Conservation (phyloP, 31 red algal genomes). For the Porphyra umbilicalis region DNA sequence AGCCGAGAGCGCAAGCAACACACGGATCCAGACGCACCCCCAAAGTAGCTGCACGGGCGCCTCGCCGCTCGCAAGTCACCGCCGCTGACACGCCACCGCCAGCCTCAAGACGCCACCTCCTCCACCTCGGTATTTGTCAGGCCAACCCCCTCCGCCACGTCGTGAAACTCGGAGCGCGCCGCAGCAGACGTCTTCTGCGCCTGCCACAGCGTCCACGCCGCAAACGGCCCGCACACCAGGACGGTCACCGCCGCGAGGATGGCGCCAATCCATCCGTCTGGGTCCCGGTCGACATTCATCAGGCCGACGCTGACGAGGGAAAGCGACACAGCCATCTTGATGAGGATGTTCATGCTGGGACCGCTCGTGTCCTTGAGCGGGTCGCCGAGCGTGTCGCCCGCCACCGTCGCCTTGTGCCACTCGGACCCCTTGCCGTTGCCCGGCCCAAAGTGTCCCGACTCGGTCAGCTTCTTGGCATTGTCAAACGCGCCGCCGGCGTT, state of each 20-base stretch:
- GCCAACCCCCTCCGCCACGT: not conserved
- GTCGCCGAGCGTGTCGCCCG: slow-evolving; percentile 81
- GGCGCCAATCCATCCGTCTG: slow-evolving; percentile 1
- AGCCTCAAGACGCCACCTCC: not conserved
- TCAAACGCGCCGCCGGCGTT: slow-evolving; percentile 85
- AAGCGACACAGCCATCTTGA: slow-evolving; percentile 33
- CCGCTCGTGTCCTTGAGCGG: slow-evolving; percentile 82
- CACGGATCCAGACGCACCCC: not conserved
- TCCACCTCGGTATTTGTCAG: not conserved
- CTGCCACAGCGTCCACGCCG: not conserved
- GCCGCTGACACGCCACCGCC: no score
- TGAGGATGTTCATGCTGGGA: slow-evolving; percentile 54
- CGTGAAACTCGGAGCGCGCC: not conserved
- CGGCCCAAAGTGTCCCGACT: slow-evolving; percentile 35
- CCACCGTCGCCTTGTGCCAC: slow-evolving; percentile 64
- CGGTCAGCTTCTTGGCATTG: slow-evolving; percentile 74
- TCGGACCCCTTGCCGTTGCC: slow-evolving; percentile 55
- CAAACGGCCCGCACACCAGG: not conserved
- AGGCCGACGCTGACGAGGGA: not conserved
- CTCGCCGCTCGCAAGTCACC: no score
- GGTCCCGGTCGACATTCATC: not conserved
- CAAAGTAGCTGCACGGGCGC: no score
- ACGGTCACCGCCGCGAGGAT: not conserved
- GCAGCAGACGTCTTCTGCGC: slow-evolving; percentile 1
- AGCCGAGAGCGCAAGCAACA: not conserved